Base-by-base conservation (phyloP, 306 rosid genomes). In the Vachellia collinsii region DNA sequence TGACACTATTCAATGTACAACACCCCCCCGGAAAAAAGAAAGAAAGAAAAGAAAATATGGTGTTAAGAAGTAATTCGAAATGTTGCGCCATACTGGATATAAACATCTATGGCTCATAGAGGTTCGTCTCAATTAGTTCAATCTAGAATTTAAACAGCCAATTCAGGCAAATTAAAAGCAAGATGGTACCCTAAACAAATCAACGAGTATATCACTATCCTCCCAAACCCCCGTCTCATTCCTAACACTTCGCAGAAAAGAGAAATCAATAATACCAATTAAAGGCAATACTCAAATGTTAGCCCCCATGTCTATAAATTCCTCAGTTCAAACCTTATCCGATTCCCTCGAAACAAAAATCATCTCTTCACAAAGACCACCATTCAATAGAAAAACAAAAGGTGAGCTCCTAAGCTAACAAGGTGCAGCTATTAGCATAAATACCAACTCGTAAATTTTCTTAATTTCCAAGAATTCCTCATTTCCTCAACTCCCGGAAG, bases 61-160 rank as follows among this genome's bases (percentile, higher is more conserved):
- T 13, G 22, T 14, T 16, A 36, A 3, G 7, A 23, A 23, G 43
- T 36, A 36, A 63, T 63, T 11, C 7, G 20, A 11, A 64, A 7
- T 36, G 10, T 13, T 14, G 43, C 0, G 20, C 36, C 70, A 12
- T 62, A 5, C 13, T 11, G 68, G n/a, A 62, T 3, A 62, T 5
- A 29, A 62, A n/a, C 6, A 29, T 4, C n/a, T 12, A 14, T 29
- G 9, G n/a, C 16, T 14, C 44, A 64, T 7, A 36, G 11, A 36
- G 5, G 43, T 80, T 36, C n/a, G 51, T 70, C 66, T 70, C 69
- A 78, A 62, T 82, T 56, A 75, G 37, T 54, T 68, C n/a, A 75
- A 61, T 59, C 74, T 3, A 62, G 23, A 53, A 59, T 50, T 23
- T n/a, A 62, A 66, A 80, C 22, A 43, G 43, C 50, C 64, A 56